phyloP scores from a whole-genome alignment of 768 basidiomycete species.

The Pulveroboletus ravenelii region DNA sequence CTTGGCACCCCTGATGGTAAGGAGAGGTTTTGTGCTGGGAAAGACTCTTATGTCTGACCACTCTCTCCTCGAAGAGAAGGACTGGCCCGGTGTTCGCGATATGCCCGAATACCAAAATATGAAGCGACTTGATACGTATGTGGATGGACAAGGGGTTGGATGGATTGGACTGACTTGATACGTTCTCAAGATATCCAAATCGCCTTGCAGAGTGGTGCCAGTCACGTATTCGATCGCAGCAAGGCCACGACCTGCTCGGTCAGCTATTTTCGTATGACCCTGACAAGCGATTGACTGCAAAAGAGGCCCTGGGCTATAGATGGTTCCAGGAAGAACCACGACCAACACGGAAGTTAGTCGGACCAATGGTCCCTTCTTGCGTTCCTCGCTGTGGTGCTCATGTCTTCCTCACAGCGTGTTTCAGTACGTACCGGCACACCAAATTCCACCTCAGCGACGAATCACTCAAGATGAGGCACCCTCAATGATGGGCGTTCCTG shows the following conservation, averaged over 20 bases:
- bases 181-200: slow-evolving; percentile 48
- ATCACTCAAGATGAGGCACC: slow-evolving; percentile 93
- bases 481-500: slow-evolving; percentile 70
- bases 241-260: slow-evolving; percentile 80
- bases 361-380: neutral
- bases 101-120: slow-evolving; percentile 89
- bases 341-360: slow-evolving; percentile 77
- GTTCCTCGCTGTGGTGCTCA: slow-evolving; percentile 2
- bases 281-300: slow-evolving; percentile 76
- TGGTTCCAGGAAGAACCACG: slow-evolving; percentile 93
- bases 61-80: slow-evolving; percentile 50
- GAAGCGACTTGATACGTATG: slow-evolving; percentile 71
- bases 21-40: neutral
- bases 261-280: slow-evolving; percentile 90
- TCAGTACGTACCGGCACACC: slow-evolving; percentile 53
- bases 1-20: slow-evolving; percentile 83
- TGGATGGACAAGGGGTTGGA: slow-evolving; percentile 8
- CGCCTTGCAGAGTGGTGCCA: slow-evolving; percentile 75
- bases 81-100: slow-evolving; percentile 81
- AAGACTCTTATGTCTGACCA: slow-evolving; percentile 1
- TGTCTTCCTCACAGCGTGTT: slow-evolving; percentile 59
- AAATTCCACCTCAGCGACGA: slow-evolving; percentile 79
- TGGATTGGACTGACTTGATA: neutral
- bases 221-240: slow-evolving; percentile 50
- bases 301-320: slow-evolving; percentile 73